Conservation (phyloP, 2,329 filamentous ascomycete genomes). For the Arthrinium puccinioides region DNA sequence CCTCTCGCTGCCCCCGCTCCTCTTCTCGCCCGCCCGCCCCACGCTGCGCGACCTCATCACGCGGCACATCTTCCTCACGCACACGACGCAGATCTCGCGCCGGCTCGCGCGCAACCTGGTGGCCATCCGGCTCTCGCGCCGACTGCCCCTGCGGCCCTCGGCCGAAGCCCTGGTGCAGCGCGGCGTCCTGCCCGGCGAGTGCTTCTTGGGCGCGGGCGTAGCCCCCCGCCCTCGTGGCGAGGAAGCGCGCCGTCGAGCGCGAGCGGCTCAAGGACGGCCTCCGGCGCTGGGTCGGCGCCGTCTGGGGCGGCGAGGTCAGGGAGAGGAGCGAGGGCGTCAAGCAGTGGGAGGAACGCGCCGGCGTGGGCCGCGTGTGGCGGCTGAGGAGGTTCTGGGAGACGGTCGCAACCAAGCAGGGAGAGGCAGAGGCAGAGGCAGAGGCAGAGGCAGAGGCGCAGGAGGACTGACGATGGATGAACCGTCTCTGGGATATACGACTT, state of each 20-base stretch:
- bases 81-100: conserved; percentile 58
- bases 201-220: conserved; percentile 31
- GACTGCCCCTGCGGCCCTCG: conserved; percentile 52
- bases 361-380: conserved; percentile 52
- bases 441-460: too few species aligned
- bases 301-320: conserved; percentile 46
- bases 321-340: conserved; percentile 40
- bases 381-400: conserved; percentile 61
- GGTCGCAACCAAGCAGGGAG: too few species aligned
- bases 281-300: conserved; percentile 55
- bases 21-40: conserved; percentile 50
- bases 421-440: too few species aligned
- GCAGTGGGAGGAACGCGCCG: conserved; percentile 40
- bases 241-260: conserved; percentile 55
- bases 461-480: too few species aligned
- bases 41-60: conserved; percentile 54
- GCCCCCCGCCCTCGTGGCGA: conserved; percentile 51
- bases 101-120: conserved; percentile 56
- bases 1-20: conserved; percentile 43
- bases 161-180: conserved; percentile 53
- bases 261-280: conserved; percentile 62
- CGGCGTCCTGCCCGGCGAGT: conserved; percentile 59
- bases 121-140: conserved; percentile 57
- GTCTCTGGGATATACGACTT: too few species aligned
- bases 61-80: conserved; percentile 59